A percentile compares a stretch with the other conserved stretches of the same genome.
These are phyloP conservation scores for Alternaria viburni DNA, from an alignment of 2,329 filamentous ascomycete species.

Conservation along the genomic window DNA sequence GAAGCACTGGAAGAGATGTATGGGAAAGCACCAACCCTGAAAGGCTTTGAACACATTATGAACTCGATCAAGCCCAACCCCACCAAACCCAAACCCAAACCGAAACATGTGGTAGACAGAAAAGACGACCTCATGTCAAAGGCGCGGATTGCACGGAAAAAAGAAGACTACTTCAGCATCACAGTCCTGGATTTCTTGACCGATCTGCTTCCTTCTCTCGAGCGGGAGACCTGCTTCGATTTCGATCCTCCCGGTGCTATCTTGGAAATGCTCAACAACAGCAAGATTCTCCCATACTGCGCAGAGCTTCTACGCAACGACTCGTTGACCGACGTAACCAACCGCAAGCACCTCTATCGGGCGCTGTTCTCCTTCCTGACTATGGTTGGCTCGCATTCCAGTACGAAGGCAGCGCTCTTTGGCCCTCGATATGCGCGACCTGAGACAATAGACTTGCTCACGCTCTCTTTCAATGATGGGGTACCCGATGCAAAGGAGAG, in stretches of 20 bases:
- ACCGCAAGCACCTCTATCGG: constrained; percentile 46
- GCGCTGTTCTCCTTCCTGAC: constrained; percentile 51
- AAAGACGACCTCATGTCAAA: constrained; percentile 1
- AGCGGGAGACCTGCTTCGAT: constrained; percentile 33
- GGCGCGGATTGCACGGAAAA: constrained; percentile 16
- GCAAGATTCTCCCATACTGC: constrained; percentile 46
- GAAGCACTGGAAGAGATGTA: neutral
- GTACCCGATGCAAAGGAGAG: constrained; percentile 5
- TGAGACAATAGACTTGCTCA: constrained; percentile 45
- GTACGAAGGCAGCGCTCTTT: constrained; percentile 40
- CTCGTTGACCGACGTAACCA: constrained; percentile 47
- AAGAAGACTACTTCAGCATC: constrained; percentile 17
- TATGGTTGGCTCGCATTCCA: constrained; percentile 39
- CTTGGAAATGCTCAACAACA: constrained; percentile 43
- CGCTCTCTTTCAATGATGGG: constrained; percentile 37
- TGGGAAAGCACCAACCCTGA: neutral
- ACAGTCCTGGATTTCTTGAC: constrained; percentile 23
- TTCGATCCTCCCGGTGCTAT: constrained; percentile 37
- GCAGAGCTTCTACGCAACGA: constrained; percentile 52
- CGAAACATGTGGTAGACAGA: neutral
- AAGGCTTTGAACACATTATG: neutral
- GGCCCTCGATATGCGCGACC: constrained; percentile 43
- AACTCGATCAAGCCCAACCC: neutral
- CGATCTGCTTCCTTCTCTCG: constrained; percentile 34
- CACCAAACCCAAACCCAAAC: neutral